Evolutionary conservation across 2,329 filamentous ascomycete species (phyloP).

Genomic region (Sclerotinia trifoliorum): DNA sequence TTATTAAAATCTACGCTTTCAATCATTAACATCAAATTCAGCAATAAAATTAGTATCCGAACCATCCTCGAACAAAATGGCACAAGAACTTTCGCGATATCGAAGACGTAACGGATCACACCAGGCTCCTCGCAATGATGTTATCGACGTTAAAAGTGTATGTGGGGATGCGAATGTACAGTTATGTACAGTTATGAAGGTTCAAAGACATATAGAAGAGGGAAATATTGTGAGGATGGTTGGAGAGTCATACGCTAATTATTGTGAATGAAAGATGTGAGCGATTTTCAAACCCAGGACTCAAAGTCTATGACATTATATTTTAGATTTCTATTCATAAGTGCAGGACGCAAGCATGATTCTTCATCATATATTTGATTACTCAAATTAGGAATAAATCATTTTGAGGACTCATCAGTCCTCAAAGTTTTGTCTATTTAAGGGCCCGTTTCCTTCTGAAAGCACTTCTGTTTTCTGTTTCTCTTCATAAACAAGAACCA

Average conservation of each 20-base stretch:
- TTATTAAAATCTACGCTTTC: not conserved
- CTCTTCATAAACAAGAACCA: not conserved
- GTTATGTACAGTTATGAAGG: too few species aligned
- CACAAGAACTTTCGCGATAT: not conserved
- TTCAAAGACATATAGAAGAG: too few species aligned
- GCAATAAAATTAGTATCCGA: not conserved
- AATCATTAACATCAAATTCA: not conserved
- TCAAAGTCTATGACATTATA: not conserved
- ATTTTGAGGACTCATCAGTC: not conserved
- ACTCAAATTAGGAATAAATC: not conserved
- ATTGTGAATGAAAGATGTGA: too few species aligned
- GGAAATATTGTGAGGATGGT: too few species aligned
- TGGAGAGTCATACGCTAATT: too few species aligned
- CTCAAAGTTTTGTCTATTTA: too few species aligned
- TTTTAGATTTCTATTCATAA: not conserved
- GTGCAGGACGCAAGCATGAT: not conserved
- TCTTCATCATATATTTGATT: not conserved
- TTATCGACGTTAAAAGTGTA: too few species aligned
- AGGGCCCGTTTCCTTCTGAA: not conserved
- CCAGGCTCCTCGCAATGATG: too few species aligned
- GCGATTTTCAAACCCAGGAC: not conserved
- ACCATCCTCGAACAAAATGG: not conserved
- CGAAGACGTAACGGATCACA: too few species aligned
- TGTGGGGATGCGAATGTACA: too few species aligned
- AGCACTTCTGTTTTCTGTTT: not conserved